Percentiles rank a stretch among this genome's conserved stretches.
phyloP scores from a whole-genome alignment of 2,329 filamentous ascomycete genomes.

The Leptographium flavum region DNA sequence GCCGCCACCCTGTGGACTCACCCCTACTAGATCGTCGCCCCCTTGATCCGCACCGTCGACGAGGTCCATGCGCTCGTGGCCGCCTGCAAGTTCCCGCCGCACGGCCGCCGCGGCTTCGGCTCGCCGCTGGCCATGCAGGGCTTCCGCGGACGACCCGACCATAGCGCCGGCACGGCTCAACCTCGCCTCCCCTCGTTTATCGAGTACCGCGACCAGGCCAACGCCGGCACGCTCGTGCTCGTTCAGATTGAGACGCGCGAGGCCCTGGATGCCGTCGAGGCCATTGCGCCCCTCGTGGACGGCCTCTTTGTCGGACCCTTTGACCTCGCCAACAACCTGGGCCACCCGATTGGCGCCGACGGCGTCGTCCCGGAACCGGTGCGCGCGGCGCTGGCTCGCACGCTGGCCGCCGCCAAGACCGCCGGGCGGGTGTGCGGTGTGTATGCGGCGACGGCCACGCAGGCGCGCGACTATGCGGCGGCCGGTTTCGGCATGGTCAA shows the following conservation, averaged over 20 bases:
- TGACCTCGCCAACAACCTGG: constrained; percentile 50
- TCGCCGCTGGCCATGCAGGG: constrained; percentile 39
- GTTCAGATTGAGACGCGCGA: constrained; percentile 55
- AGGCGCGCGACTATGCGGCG: constrained; percentile 38
- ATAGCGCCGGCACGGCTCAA: not conserved
- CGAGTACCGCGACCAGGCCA: constrained; percentile 42
- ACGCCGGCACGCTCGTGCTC: constrained; percentile 44
- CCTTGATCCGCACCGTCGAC: constrained; percentile 38
- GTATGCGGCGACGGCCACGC: constrained; percentile 40
- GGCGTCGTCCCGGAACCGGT: constrained; percentile 45
- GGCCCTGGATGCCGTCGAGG: constrained; percentile 44
- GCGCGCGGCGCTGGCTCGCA: constrained; percentile 41
- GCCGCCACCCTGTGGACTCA: not conserved
- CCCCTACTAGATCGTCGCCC: constrained; percentile 29
- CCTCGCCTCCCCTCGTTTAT: constrained; percentile 29
- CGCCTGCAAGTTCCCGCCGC: constrained; percentile 41
- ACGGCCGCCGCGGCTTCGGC: constrained; percentile 39
- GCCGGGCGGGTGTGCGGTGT: constrained; percentile 56
- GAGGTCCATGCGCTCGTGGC: constrained; percentile 35
- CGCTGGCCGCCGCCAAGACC: constrained; percentile 40
- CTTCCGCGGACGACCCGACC: constrained; percentile 18
- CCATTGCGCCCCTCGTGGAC: constrained; percentile 49
- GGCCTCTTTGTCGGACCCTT: constrained; percentile 53
- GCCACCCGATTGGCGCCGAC: constrained; percentile 41
- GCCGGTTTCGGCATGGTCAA: constrained; percentile 49